Base-by-base conservation (phyloP, 495 filamentous ascomycete genomes). In the Annulohypoxylon bovei region DNA sequence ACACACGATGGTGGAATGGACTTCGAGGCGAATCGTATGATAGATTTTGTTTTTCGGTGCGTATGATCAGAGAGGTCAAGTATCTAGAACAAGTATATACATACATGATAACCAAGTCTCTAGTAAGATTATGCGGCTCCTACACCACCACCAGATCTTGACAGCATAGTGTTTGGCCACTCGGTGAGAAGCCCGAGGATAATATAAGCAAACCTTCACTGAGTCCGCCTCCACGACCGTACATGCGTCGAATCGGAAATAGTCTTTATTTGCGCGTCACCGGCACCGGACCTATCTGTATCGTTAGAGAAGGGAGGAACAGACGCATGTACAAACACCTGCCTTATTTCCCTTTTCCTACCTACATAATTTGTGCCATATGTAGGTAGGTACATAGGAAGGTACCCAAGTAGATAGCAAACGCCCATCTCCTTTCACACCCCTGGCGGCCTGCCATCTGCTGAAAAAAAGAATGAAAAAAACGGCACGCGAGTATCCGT, bases 1-100 rank as follows among this genome's bases (percentile, higher is more conserved):
- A 53, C 49, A 20, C 49, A 53, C 49, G 27, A 53, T 53, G 4
- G 49, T 53, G 49, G 49, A 28, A 53, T 53, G n/a, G n/a, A 33
- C 11, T 11, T 3, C 1, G 27, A 20, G 20, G 49, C 49, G 11
- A 33, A 11, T 53, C 28, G 49, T 30, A 53, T 33, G 27, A 53
- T 33, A 22, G 4, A 27, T 0, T 50, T 1, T 2, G 1, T 27
- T 50, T n/a, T n/a, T 50, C 33, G 16, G n/a, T 46, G 40, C 20
- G 6, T 46, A 20, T 46, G 40, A 46, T 16, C 16, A 5, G 4
- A 18, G 7, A 3, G 40, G 3, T 23, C 40, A 9, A 9, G n/a
- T 44, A 16, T 2, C 2, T 44, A 44, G 14, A 44, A 1, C 12
- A 4, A 44, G 22, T 12, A 23, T 25, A 12, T 11, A 3, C 22